A percentile compares a stretch with the other conserved stretches of the same genome.
Evolutionary conservation across 495 filamentous ascomycete genomes (phyloP).

Genomic region (Aspergillus indologenus): DNA sequence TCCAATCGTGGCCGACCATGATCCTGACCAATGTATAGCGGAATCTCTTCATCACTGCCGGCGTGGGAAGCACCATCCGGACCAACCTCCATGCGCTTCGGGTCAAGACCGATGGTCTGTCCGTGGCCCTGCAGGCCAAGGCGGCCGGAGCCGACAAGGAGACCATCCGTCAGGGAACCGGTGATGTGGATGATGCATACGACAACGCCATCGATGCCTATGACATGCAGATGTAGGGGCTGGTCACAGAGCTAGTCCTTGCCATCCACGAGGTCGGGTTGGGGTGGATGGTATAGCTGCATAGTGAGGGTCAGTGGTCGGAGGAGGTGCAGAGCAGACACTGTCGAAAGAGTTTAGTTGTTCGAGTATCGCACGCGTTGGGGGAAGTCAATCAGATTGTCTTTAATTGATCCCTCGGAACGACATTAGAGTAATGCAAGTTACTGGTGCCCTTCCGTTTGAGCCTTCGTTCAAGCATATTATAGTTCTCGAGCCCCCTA

Average conservation of each 20-base stretch:
- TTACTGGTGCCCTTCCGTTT: no score
- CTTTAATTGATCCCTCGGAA: no score
- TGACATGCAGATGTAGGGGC: neutral
- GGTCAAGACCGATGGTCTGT: conserved; percentile 2
- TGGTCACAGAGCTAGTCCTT: neutral
- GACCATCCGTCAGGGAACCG: conserved; percentile 6
- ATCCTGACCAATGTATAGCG: neutral
- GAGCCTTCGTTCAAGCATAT: no score
- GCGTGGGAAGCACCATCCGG: conserved; percentile 5
- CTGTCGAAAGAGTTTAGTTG: neutral
- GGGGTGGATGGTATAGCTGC: neutral
- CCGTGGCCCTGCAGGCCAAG: conserved; percentile 8
- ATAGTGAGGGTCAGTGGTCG: no score
- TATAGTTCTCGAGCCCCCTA: no score
- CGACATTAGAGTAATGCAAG: no score
- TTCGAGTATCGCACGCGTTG: no score
- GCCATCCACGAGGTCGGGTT: neutral
- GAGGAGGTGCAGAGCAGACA: neutral
- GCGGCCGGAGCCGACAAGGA: conserved; percentile 1
- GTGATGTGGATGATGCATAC: conserved; percentile 8
- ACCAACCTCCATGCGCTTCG: conserved; percentile 1
- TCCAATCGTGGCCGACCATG: neutral
- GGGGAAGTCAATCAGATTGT: no score
- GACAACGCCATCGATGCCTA: conserved; percentile 5
- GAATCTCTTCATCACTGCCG: conserved; percentile 2